A percentile compares a stretch with the other conserved stretches of the same genome.
Evolutionary conservation across 2,329 filamentous ascomycete species (phyloP).

Genomic region (Fusarium marasasianum): DNA sequence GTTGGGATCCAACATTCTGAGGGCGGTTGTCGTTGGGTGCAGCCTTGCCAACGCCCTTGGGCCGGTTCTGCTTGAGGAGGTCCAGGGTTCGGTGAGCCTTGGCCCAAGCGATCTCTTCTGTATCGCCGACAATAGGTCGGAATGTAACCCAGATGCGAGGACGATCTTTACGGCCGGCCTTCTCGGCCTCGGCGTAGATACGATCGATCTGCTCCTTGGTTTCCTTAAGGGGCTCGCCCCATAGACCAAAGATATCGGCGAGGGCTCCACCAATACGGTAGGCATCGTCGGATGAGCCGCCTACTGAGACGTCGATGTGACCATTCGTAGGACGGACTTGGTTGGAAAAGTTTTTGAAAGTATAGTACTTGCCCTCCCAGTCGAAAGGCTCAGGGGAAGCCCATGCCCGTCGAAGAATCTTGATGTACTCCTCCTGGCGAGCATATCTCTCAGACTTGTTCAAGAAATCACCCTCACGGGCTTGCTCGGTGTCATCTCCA

Average conservation of each 20-base stretch:
- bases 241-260: constrained; percentile 70
- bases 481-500: constrained; percentile 68
- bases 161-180: constrained; percentile 63
- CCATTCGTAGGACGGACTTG: constrained; percentile 62
- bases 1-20: constrained; percentile 68
- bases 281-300: constrained; percentile 66
- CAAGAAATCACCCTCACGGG: constrained; percentile 67
- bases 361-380: constrained; percentile 68
- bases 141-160: constrained; percentile 73
- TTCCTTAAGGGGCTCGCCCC: constrained; percentile 71
- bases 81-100: constrained; percentile 68
- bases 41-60: constrained; percentile 46
- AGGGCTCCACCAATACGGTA: constrained; percentile 67
- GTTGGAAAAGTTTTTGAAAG: constrained; percentile 67
- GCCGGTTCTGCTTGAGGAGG: constrained; percentile 55
- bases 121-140: constrained; percentile 68
- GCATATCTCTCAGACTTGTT: constrained; percentile 66
- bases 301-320: constrained; percentile 66
- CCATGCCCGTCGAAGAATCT: constrained; percentile 68
- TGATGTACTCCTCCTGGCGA: constrained; percentile 69
- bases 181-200: constrained; percentile 67
- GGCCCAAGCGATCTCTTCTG: constrained; percentile 69
- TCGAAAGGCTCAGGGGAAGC: constrained; percentile 65
- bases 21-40: constrained; percentile 46
- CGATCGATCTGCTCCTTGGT: constrained; percentile 70